phyloP scores from a whole-genome alignment of 768 basidiomycete species.

The Chalciporus sphaerocephalus region DNA sequence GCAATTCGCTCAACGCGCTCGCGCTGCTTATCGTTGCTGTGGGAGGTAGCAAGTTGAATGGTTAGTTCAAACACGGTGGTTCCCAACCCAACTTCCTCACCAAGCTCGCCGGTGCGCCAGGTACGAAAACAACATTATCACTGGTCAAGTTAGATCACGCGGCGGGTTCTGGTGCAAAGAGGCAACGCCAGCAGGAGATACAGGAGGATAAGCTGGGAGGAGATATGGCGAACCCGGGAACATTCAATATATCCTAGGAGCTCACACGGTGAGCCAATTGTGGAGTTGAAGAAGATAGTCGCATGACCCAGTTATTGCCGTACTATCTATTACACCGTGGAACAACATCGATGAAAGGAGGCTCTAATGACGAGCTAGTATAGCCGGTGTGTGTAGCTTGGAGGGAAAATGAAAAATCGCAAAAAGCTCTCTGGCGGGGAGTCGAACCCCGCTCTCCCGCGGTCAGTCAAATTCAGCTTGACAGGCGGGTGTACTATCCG shows the following conservation, averaged over 20 bases:
- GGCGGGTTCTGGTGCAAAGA: neutral
- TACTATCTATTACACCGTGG: too few species aligned
- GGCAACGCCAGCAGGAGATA: too few species aligned
- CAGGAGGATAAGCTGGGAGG: conserved; percentile 1
- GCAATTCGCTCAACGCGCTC: conserved; percentile 33
- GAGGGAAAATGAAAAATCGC: too few species aligned
- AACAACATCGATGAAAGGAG: neutral
- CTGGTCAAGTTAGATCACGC: neutral
- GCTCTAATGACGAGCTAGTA: too few species aligned
- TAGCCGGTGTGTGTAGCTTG: too few species aligned
- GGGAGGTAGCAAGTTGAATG: neutral
- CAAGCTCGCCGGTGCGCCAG: conserved; percentile 35
- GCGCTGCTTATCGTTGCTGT: conserved; percentile 31
- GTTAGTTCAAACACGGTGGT: neutral
- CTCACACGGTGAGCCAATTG: neutral
- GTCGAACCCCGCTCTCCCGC: conserved; percentile 44
- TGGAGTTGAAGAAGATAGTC: neutral
- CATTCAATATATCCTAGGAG: too few species aligned
- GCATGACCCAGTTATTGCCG: neutral
- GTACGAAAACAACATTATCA: conserved; percentile 35
- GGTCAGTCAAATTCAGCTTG: conserved; percentile 21
- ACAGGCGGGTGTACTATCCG: conserved; percentile 51
- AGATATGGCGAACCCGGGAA: neutral
- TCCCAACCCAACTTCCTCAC: conserved; percentile 24
- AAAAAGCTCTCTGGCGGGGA: conserved; percentile 41